Percentiles rank a stretch among this genome's conserved stretches.
Conservation (phyloP, 2,329 filamentous ascomycete species). For the Aspergillus sp. region DNA sequence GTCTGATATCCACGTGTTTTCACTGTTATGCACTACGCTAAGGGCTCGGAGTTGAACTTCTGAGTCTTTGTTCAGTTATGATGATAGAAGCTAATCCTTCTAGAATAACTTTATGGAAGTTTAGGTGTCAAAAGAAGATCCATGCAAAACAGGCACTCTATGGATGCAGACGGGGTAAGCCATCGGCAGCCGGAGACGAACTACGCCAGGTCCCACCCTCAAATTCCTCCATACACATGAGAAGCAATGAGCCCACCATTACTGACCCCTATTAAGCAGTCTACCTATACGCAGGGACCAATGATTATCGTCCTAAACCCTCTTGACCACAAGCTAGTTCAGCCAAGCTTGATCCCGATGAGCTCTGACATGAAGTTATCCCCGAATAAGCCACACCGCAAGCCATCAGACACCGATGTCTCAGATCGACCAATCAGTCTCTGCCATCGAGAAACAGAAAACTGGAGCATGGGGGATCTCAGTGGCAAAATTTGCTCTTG, state of each 20-base stretch:
- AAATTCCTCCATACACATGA: background rate
- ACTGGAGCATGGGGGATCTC: background rate
- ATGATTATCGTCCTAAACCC: background rate
- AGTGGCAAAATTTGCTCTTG: background rate
- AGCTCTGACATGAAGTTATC: background rate
- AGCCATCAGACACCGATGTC: background rate
- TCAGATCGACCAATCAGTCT: background rate
- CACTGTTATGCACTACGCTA: background rate
- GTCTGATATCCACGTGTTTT: background rate
- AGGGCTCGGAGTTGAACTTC: no score
- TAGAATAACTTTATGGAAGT: no score
- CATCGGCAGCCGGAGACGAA: no score
- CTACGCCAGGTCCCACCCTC: background rate
- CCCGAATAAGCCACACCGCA: background rate
- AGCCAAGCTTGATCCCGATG: background rate
- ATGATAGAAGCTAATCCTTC: no score
- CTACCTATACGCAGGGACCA: background rate
- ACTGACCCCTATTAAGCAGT: background rate
- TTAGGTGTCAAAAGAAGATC: no score
- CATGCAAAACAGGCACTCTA: no score
- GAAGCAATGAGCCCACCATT: background rate
- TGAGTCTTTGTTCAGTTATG: no score
- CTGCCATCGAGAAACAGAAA: background rate
- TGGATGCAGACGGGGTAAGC: no score
- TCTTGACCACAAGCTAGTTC: background rate